Evolutionary conservation across 352 stramenopile species (phyloP), one percentile per base, ranked within the genome.

Genomic region (Phytophthora cryptogea): DNA sequence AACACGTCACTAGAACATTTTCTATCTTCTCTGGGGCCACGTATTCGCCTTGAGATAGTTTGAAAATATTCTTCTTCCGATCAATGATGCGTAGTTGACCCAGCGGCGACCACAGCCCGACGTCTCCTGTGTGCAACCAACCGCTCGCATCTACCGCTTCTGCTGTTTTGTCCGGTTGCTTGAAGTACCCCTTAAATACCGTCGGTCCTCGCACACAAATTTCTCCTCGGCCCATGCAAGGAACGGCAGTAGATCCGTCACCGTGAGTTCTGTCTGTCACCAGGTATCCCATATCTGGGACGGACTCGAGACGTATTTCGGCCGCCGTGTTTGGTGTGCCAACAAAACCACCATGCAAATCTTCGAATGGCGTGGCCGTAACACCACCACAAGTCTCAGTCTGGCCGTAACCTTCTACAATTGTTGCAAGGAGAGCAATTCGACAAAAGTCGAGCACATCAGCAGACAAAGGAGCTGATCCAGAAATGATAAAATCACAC

Each of bases 201-300:
- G 92, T 82, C 1, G 76, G 72, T 4, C 94, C 95, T 20, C 83
- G 92, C 8, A 90, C 59, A 59, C 76, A 89, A 17, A 92, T 80
- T 63, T 92, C 80, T 8, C 83, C 83, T 9, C 83, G 63, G 0
- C 80, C 78, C 20, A 88, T 51, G 40, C 78, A 86, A 23, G 74
- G 43, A 27, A 77, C 42, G 2, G 52, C 45, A 3, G 53, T 56
- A 47, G 46, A 44, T 6, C 66, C 58, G 32, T 83, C 70, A 40
- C 72, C 80, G 37, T 87, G 80, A 27, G 69, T 62, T 6, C 78
- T 49, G 67, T 97, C 90, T 0, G 74, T 78, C 58, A 83, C 88
- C 30, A 90, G 76, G 76, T 99, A 99, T 42, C 90, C 90, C 96
- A 99, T 99, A 48, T 99, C 96, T 0, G 92, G 90, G n/a, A 99